These are phyloP conservation scores for Ogataea hybrid DNA, from an alignment of 1,139 yeast species.

Conservation along the genomic window DNA sequence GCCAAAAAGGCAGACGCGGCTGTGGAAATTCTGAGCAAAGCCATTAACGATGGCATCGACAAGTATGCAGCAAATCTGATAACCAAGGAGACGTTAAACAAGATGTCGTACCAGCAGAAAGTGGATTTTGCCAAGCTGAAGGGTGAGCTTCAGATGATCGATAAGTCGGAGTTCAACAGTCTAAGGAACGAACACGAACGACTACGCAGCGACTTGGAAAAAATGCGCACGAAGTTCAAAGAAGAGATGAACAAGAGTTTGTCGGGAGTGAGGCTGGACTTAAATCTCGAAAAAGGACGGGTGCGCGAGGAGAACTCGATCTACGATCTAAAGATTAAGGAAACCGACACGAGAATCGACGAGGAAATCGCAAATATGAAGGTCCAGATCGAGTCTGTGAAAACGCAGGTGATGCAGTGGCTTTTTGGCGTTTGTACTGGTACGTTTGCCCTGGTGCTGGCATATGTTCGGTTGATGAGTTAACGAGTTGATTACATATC, in stretches of 20 bases:
- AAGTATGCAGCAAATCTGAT: constrained; percentile 76
- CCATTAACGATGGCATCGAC: constrained; percentile 78
- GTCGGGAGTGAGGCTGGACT: constrained; percentile 86
- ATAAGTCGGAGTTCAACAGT: constrained; percentile 78
- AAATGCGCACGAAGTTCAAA: constrained; percentile 75
- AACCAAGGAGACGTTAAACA: constrained; percentile 74
- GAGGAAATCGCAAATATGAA: constrained; percentile 94
- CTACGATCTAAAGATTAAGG: constrained; percentile 91
- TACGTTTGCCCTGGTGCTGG: constrained; percentile 89
- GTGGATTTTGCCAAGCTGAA: constrained; percentile 94
- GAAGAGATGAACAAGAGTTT: constrained; percentile 91
- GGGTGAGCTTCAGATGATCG: constrained; percentile 87
- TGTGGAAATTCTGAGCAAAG: constrained; percentile 68
- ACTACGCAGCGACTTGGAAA: constrained; percentile 80
- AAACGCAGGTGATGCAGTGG: constrained; percentile 98
- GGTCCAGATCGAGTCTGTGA: constrained; percentile 90
- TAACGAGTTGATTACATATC: constrained; percentile 28
- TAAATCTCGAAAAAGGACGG: constrained; percentile 91
- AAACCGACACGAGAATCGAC: constrained; percentile 91
- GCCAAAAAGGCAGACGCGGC: constrained; percentile 80
- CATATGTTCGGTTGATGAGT: constrained; percentile 82
- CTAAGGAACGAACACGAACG: constrained; percentile 88
- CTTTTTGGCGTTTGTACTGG: constrained; percentile 97
- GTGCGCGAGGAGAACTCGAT: constrained; percentile 91
- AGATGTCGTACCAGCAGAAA: constrained; percentile 90